phyloP scores from a whole-genome alignment of 1,284 basidiomycete genomes.

The Phylloboletellus chloephorus region DNA sequence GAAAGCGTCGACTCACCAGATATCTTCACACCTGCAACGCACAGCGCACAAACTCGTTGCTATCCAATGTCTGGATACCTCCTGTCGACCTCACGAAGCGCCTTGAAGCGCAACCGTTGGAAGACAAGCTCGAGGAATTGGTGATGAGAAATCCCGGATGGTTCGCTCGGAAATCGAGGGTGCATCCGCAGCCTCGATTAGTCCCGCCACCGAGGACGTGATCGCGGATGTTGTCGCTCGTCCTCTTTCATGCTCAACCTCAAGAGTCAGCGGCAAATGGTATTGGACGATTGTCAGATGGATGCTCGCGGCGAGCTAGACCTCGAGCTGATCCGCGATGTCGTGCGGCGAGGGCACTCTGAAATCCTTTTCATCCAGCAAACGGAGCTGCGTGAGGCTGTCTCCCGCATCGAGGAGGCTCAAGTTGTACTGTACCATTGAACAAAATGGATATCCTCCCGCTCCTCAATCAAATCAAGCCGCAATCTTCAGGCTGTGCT shows the following conservation, averaged over 20 bases:
- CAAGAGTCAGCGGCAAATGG: slow-evolving; percentile 53
- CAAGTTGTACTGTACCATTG: no score
- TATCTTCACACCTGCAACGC: slow-evolving; percentile 48
- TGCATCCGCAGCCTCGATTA: slow-evolving; percentile 29
- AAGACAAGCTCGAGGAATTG: slow-evolving; percentile 52
- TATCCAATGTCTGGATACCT: slow-evolving; percentile 41
- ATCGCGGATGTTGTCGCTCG: slow-evolving; percentile 62
- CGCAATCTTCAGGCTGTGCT: no score
- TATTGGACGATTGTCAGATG: slow-evolving; percentile 58
- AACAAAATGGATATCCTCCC: no score
- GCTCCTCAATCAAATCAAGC: no score
- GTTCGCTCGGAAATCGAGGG: slow-evolving; percentile 41
- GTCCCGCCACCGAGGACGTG: slow-evolving; percentile 49
- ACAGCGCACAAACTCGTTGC: slow-evolving; percentile 36
- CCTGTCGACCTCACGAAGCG: slow-evolving; percentile 50
- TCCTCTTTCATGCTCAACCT: slow-evolving; percentile 61
- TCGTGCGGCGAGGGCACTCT: slow-evolving; percentile 62
- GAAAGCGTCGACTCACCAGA: slow-evolving; percentile 36
- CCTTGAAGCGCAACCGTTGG: slow-evolving; percentile 55
- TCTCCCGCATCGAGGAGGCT: no score
- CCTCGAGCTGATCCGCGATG: slow-evolving; percentile 66
- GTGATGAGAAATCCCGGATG: slow-evolving; percentile 60
- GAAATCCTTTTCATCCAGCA: slow-evolving; percentile 54
- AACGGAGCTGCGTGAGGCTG: slow-evolving; percentile 48
- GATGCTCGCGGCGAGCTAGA: slow-evolving; percentile 73